A percentile compares a stretch with the other conserved stretches of the same genome.
These are phyloP conservation scores for Noccaea bulbosa DNA, from an alignment of 345 rosid species.

Conservation along the genomic window DNA sequence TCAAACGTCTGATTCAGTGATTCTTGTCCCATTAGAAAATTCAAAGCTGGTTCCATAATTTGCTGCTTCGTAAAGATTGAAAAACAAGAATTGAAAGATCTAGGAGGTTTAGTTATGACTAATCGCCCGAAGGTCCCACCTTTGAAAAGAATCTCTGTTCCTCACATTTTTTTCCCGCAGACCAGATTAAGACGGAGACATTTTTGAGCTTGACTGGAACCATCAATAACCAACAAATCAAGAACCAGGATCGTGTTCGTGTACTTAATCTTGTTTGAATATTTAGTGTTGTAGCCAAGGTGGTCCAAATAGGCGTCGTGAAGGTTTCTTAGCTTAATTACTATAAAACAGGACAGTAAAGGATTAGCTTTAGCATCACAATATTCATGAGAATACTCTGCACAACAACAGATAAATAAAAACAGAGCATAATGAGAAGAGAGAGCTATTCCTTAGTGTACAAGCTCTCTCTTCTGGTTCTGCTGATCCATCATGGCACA, in stretches of 20 bases:
- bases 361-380: conserved; percentile 34
- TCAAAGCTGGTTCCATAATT: too few species aligned
- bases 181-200: too few species aligned
- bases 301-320: conserved; percentile 13
- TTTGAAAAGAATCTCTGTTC: too few species aligned
- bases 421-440: conserved; percentile 13
- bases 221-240: too few species aligned
- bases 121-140: too few species aligned
- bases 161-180: too few species aligned
- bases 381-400: not conserved
- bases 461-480: conserved; percentile 31
- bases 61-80: too few species aligned
- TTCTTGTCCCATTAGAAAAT: not conserved
- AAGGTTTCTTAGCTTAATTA: not conserved
- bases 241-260: not conserved
- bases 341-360: not conserved
- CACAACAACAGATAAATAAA: not conserved
- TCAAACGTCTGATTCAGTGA: not conserved
- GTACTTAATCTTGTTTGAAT: conserved; percentile 10
- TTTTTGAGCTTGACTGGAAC: too few species aligned
- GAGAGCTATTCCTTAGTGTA: conserved; percentile 18
- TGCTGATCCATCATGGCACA: conserved; percentile 16
- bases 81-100: too few species aligned
- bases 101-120: too few species aligned
- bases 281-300: conserved; percentile 8